Evolutionary conservation across 1,139 yeast genomes (phyloP), one percentile per base, ranked within the genome.

Genomic region (Zygosaccharomyces sapae): DNA sequence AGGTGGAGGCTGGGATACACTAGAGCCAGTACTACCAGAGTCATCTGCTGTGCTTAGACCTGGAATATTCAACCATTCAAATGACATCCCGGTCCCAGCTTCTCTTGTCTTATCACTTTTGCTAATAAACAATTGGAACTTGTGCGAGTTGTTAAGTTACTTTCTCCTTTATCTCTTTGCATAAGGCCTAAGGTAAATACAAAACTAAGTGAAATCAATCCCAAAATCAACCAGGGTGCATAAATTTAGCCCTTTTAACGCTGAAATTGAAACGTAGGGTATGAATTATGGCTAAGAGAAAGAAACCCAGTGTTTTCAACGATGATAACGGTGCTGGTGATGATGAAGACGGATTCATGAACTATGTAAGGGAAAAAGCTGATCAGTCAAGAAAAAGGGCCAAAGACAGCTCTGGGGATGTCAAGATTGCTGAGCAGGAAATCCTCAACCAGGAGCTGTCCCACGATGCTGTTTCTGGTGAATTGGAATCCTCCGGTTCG

Each of bases 51-150:
- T 44, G 27, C 50, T 47, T 29, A 61, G 44, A 7, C 67, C 67
- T 10, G 68, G 67, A 34, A 62, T 55, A 43, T 63, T 63, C 31
- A 63, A 47, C 68, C 68, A 63, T 48, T 63, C 67, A 43, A 61
- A 63, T 3, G 68, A 63, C 68, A 63, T 63, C 9, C 8, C 36
- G 25, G 27, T 20, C 38, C 38, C 34, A 31, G 29, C 34, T 19
- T 37, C 40, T 37, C 40, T 27, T 30, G 30, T 37, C 24, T 37
- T 6, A 24, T 24, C 24, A 30, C 31, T n/a, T 37, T 24, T 16
- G 18, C 5, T 20, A n/a, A 18, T 37, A 30, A 8, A 12, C 7
- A 22, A 30, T 24, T 25, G 10, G 24, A 35, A 6, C 25, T 19
- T 18, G 16, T 16, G 16, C 16, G 18, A 33, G 41, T 35, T 19